Conservation (phyloP, 2,329 filamentous ascomycete species). For the Tolypocladium ovalisporum region DNA sequence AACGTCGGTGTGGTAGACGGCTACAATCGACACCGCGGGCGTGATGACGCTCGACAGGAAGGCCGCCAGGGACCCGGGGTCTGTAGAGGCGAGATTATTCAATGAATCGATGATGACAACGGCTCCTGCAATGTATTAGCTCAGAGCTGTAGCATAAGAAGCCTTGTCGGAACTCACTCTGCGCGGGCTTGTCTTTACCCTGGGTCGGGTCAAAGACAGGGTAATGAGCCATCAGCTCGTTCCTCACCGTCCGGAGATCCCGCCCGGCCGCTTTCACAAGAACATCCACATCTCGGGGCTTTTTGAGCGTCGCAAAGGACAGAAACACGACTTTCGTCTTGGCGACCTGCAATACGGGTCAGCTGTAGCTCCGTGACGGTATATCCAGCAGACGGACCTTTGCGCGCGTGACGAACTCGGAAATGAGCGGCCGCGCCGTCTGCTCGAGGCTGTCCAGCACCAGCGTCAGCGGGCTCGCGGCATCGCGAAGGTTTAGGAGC, state of each 20-base stretch:
- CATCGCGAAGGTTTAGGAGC: constrained; percentile 66
- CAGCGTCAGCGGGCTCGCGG: constrained; percentile 76
- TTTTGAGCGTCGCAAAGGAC: constrained; percentile 63
- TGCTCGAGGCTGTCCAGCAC: constrained; percentile 81
- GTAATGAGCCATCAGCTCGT: constrained; percentile 47
- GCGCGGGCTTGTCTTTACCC: constrained; percentile 21
- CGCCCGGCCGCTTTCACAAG: constrained; percentile 57
- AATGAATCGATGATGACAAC: constrained; percentile 75
- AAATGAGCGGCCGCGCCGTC: constrained; percentile 55
- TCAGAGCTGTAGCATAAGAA: not conserved
- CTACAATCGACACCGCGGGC: constrained; percentile 60
- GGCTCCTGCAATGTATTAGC: constrained; percentile 38
- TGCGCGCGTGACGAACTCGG: constrained; percentile 65
- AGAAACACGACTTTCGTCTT: constrained; percentile 65
- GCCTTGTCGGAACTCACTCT: constrained; percentile 26
- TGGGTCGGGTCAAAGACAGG: constrained; percentile 24
- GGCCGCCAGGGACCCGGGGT: constrained; percentile 46
- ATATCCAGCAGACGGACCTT: constrained; percentile 38
- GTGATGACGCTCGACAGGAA: constrained; percentile 62
- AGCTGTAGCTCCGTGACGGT: not conserved
- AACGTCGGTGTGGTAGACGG: constrained; percentile 74
- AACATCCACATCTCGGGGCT: constrained; percentile 52
- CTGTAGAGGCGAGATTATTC: constrained; percentile 48
- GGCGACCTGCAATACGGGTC: constrained; percentile 29
- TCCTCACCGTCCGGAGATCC: constrained; percentile 40